Evolutionary conservation across 169 alveolate genomes (phyloP), one percentile per base, ranked within the genome.

Genomic region (Plasmodium gaboni): DNA sequence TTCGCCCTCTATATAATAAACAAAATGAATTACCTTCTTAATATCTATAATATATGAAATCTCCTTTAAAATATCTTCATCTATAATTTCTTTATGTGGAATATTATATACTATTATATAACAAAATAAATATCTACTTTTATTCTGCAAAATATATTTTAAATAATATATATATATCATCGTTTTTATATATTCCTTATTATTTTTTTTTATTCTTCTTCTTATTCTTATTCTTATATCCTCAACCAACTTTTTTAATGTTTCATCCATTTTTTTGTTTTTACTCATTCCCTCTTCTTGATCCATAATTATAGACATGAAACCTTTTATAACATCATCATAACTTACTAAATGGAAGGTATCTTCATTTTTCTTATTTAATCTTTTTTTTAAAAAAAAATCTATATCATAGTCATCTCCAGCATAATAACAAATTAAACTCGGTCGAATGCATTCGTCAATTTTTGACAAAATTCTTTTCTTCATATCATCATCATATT

Each of bases 391-490:
- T 46, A 86, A 19, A 69, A 60, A 71, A 42, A 50, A 24, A 19
- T 24, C 48, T 57, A 86, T 17, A 53, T 86, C 76, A 72, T 55
- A 86, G 8, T 32, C 48, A 38, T 71, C 92, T 44, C 87, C 63
- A 7, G 50, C 42, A 44, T 60, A 51, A 67, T 86, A 86, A 46
- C 59, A 70, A 60, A 86, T 86, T 50, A 86, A 65, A 28, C 61
- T 60, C 4, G 92, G 92, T 17, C 55, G 57, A 28, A 86, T 86
- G 13, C 74, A 12, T 22, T 71, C 74, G 42, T 69, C 87, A 5
- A 86, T 51, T 86, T 59, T 61, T 72, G 59, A 70, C 19, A 69
- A 50, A 19, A 86, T 65, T 44, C n/a, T 19, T 46, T 70, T 86
- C 22, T 86, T 86, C 48, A 9, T 67, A 13, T 86, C 51, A 19